Evolutionary conservation across 2,329 filamentous ascomycete genomes (phyloP).

Genomic region (Aspergillus brasiliensis): DNA sequence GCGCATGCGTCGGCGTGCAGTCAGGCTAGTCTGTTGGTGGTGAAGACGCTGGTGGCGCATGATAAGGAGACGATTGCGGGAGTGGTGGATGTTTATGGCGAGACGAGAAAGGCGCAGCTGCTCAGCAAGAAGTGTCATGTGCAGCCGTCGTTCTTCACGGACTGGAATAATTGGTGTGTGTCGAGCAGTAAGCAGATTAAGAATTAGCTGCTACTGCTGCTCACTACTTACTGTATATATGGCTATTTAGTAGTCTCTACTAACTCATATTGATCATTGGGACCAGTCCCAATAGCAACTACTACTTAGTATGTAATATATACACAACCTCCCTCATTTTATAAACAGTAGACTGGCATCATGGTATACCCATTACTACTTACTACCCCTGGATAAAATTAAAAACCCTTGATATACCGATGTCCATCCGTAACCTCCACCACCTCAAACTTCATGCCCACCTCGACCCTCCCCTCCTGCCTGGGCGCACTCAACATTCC

Average conservation of each 20-base stretch:
- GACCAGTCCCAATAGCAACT: background rate
- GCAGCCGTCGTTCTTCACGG: slow-evolving; percentile 67
- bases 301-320: background rate
- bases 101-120: slow-evolving; percentile 63
- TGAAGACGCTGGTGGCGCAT: slow-evolving; percentile 46
- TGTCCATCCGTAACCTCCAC: slow-evolving; percentile 60
- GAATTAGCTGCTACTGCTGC: slow-evolving; percentile 24
- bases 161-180: slow-evolving; percentile 73
- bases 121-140: slow-evolving; percentile 60
- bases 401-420: slow-evolving; percentile 52
- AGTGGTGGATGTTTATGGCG: slow-evolving; percentile 65
- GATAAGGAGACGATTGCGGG: slow-evolving; percentile 56
- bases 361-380: background rate
- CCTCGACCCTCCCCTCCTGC: slow-evolving; percentile 55
- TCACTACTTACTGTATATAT: no score
- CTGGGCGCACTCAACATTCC: slow-evolving; percentile 66
- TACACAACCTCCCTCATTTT: background rate
- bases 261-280: no score
- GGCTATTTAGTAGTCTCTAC: no score
- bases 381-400: background rate
- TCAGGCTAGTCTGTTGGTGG: slow-evolving; percentile 51
- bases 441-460: slow-evolving; percentile 63
- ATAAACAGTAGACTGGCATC: background rate
- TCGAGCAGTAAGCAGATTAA: slow-evolving; percentile 47
- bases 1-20: slow-evolving; percentile 75